These are phyloP conservation scores for Scutellaria galericulata DNA, from an alignment of 257 asterid species.

Conservation along the genomic window DNA sequence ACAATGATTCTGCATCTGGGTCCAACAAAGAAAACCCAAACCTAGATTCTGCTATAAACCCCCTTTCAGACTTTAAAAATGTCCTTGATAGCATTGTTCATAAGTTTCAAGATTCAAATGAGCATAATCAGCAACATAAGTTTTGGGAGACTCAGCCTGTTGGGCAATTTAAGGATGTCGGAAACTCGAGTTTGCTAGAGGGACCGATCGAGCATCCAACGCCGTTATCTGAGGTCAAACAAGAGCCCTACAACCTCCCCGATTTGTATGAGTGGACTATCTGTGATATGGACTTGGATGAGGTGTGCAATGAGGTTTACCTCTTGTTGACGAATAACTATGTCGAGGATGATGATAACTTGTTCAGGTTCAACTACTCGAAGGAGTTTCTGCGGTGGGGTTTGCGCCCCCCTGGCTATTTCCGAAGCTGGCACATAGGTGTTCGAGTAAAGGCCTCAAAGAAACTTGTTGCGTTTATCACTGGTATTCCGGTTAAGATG, in stretches of 20 bases:
- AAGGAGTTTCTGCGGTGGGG: slow-evolving; percentile 66
- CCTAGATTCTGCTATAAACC: slow-evolving; percentile 40
- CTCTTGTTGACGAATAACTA: slow-evolving; percentile 49
- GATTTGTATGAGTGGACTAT: slow-evolving; percentile 54
- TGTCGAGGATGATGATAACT: slow-evolving; percentile 62
- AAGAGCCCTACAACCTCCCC: slow-evolving; percentile 65
- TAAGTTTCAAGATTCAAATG: slow-evolving; percentile 43
- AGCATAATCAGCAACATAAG: slow-evolving; percentile 44
- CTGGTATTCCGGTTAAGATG: slow-evolving; percentile 54
- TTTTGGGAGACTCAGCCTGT: slow-evolving; percentile 71
- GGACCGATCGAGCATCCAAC: slow-evolving; percentile 60
- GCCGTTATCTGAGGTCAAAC: slow-evolving; percentile 55
- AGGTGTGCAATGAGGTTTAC: slow-evolving; percentile 60
- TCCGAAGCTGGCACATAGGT: slow-evolving; percentile 58
- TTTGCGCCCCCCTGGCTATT: slow-evolving; percentile 55
- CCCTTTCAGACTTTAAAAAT: slow-evolving; percentile 37
- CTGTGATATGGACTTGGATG: slow-evolving; percentile 54
- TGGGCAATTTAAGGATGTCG: slow-evolving; percentile 58
- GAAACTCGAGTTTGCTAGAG: slow-evolving; percentile 51
- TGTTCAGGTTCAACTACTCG: slow-evolving; percentile 62
- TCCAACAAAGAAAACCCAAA: slow-evolving; percentile 45
- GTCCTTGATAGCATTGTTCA: slow-evolving; percentile 49
- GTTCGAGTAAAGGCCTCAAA: slow-evolving; percentile 53
- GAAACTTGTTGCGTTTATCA: slow-evolving; percentile 58
- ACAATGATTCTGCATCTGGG: slow-evolving; percentile 45